A percentile compares a stretch with the other conserved stretches of the same genome.
Evolutionary conservation across 768 basidiomycete genomes (phyloP).

Genomic region (Lentinula raphanica): DNA sequence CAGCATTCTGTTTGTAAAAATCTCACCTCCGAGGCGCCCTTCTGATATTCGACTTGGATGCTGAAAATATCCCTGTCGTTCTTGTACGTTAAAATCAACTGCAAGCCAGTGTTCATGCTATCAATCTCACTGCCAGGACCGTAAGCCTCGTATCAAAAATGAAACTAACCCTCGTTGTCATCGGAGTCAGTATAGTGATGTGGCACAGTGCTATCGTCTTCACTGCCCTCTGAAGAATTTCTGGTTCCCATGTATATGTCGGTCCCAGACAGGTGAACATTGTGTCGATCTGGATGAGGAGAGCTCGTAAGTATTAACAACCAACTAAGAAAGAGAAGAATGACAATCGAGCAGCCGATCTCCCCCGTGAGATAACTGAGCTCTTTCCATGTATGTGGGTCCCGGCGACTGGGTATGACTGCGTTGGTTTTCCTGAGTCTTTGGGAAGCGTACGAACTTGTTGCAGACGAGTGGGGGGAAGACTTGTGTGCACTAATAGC

Average conservation of each 20-base stretch:
- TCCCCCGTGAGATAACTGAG: neutral
- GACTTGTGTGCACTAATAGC: no score
- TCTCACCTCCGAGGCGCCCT: no score
- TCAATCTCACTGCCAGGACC: no score
- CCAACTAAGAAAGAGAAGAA: neutral
- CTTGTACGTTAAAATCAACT: no score
- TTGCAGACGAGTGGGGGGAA: neutral
- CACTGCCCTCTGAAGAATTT: neutral
- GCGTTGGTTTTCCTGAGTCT: neutral
- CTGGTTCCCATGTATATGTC: neutral
- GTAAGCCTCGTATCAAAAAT: neutral
- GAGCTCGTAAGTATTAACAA: no score
- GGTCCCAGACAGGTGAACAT: neutral
- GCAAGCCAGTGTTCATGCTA: no score
- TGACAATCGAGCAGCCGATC: neutral
- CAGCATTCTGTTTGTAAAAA: no score
- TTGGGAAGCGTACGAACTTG: neutral
- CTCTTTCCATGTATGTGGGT: neutral
- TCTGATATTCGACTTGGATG: no score
- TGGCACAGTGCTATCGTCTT: neutral
- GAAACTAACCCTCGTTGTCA: neutral
- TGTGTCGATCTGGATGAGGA: neutral
- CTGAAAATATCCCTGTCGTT: no score
- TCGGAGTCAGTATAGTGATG: neutral
- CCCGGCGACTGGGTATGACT: neutral